Conservation (phyloP, 2,329 filamentous ascomycete genomes). For the Pseudocercospora fijiensis region DNA sequence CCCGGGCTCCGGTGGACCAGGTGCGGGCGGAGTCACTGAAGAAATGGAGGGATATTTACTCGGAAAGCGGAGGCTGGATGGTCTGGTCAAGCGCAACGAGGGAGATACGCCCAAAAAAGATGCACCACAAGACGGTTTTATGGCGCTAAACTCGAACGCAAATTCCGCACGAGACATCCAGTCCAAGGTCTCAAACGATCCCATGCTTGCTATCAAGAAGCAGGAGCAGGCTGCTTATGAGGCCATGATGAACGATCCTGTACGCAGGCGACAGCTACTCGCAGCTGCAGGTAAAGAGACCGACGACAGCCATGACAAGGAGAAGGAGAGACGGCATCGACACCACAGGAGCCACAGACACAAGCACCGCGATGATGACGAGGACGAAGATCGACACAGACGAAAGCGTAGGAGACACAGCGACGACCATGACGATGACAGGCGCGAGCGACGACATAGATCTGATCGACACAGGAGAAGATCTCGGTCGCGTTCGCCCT, state of each 20-base stretch:
- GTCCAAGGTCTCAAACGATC: constrained; percentile 84
- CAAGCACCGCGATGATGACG: constrained; percentile 24
- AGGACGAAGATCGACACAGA: constrained; percentile 35
- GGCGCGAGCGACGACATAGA: constrained; percentile 34
- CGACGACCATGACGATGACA: constrained; percentile 37
- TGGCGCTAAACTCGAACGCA: constrained; percentile 59
- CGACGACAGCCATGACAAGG: constrained; percentile 31
- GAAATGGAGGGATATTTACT: constrained; percentile 92
- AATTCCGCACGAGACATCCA: constrained; percentile 78
- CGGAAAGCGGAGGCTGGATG: constrained; percentile 89
- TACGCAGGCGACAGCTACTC: constrained; percentile 66
- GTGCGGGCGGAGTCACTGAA: constrained; percentile 64
- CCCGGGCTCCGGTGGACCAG: constrained; percentile 71
- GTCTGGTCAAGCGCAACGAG: constrained; percentile 77
- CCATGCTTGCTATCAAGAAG: constrained; percentile 87
- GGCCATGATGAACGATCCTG: constrained; percentile 75
- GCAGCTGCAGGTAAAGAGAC: constrained; percentile 43
- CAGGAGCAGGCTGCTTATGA: constrained; percentile 61
- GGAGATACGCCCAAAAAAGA: constrained; percentile 76
- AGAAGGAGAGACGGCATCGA: constrained; percentile 34
- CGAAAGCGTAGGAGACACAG: constrained; percentile 38
- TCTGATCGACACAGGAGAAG: constrained; percentile 31
- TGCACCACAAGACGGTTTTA: constrained; percentile 49
- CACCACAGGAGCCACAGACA: constrained; percentile 28
- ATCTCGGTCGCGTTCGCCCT: constrained; percentile 28